Base-by-base conservation (phyloP, 306 rosid species). In the Dryas drummondii region DNA sequence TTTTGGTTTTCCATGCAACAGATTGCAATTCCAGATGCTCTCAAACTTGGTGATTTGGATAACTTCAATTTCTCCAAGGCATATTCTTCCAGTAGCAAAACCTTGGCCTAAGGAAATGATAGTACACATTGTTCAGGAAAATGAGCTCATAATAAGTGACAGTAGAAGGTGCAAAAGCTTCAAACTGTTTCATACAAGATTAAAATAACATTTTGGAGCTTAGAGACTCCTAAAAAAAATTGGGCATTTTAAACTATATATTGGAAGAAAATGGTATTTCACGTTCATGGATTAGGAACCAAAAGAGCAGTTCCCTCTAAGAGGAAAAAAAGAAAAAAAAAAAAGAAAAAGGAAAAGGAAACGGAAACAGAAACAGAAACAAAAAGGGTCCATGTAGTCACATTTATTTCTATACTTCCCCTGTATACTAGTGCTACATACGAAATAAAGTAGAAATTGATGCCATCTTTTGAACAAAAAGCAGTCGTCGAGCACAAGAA, bases 11-110 rank as follows among this genome's bases (percentile, higher is more conserved):
- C 90, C 91, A 48, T 41, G 81, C 80, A 77, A 56, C 57, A 5
- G 67, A 71, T 81, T 66, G 87, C 85, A 77, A 78, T 85, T 84
- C 93, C 96, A 88, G 54, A 91, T 75, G 47, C 73, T 90, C 82
- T 90, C 87, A 84, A 91, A 86, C 66, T 85, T 68, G 57, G 84
- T 67, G 75, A 88, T 55, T 76, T 81, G 68, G 49, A 13, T 4
- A 58, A 88, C 91, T 86, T 94, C 88, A 59, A 94, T 78, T 76
- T 87, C 88, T 72, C 98, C 97, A 4, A 94, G 93, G 86, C 80
- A 48, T 69, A 87, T 88, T 86, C 82, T 91, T 82, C 91, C 96
- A 19, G 84, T 51, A 14, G 88, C 87, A 80, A 94, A 94, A 49
- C 96, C 90, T 44, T 84, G 80, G 77, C 98, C 98, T 94, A 80